Percentiles rank a stretch among this genome's conserved stretches.
Evolutionary conservation across 179 eudicot species (phyloP).

Genomic region (Heliamphora pulchella): DNA sequence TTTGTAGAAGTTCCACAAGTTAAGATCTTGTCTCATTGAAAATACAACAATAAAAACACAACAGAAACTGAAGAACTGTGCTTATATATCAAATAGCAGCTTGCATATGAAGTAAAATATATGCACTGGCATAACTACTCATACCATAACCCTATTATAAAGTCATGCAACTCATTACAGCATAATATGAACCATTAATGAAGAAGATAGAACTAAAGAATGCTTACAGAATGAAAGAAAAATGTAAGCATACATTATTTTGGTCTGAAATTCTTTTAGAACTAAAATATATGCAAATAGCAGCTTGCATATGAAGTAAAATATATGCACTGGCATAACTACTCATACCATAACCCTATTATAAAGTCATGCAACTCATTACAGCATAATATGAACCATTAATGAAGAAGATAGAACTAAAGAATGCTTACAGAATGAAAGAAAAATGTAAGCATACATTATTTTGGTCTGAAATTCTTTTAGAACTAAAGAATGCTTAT

Average conservation of each 20-base stretch:
- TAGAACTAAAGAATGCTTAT: not conserved
- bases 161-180: not conserved
- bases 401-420: too few relatives aligned
- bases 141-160: not conserved
- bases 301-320: not conserved
- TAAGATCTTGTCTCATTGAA: not conserved
- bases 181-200: not conserved
- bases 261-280: too few relatives aligned
- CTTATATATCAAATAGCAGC: not conserved
- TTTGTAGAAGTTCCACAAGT: not conserved
- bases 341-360: too few relatives aligned
- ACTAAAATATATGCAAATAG: too few relatives aligned
- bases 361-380: not conserved
- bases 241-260: not conserved
- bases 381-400: not conserved
- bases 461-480: too few relatives aligned
- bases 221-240: not conserved
- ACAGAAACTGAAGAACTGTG: not conserved
- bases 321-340: not conserved
- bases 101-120: conserved; percentile 5
- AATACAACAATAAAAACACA: not conserved
- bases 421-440: not conserved
- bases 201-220: not conserved
- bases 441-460: not conserved
- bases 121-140: not conserved